Evolutionary conservation across 2,329 filamentous ascomycete species (phyloP).

Genomic region (Achaetomium macrosporum): DNA sequence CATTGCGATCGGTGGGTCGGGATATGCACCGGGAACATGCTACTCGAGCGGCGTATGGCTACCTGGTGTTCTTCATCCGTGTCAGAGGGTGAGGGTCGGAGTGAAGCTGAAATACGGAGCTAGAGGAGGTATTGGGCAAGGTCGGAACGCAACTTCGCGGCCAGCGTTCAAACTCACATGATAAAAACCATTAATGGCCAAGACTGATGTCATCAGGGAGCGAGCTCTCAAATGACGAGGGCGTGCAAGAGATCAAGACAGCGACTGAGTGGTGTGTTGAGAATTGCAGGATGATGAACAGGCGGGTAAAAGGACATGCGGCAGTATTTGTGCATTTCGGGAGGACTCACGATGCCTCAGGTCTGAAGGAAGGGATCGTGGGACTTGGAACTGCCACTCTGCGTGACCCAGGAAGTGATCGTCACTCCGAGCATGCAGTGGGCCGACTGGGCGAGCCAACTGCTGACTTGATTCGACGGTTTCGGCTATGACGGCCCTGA

Average conservation of each 20-base stretch:
- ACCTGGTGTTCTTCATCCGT: conserved; percentile 13
- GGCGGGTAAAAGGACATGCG: neutral
- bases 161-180: conserved; percentile 11
- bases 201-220: conserved; percentile 13
- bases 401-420: conserved; percentile 5
- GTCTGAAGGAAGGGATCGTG: conserved; percentile 1
- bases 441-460: conserved; percentile 6
- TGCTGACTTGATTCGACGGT: conserved; percentile 8
- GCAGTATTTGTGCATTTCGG: neutral
- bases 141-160: neutral
- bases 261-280: neutral
- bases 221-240: neutral
- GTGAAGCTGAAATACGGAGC: neutral
- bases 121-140: neutral
- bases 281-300: neutral
- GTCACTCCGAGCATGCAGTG: conserved; percentile 3
- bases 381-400: neutral
- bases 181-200: conserved; percentile 6
- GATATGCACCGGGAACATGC: conserved; percentile 10
- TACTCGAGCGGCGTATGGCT: conserved; percentile 10
- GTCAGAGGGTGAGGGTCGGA: neutral
- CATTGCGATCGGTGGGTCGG: conserved; percentile 16
- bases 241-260: neutral
- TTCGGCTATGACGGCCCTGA: conserved; percentile 8
- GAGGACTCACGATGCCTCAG: neutral